Conservation (phyloP, 2,329 filamentous ascomycete species). For the Sclerotinia subarctica region DNA sequence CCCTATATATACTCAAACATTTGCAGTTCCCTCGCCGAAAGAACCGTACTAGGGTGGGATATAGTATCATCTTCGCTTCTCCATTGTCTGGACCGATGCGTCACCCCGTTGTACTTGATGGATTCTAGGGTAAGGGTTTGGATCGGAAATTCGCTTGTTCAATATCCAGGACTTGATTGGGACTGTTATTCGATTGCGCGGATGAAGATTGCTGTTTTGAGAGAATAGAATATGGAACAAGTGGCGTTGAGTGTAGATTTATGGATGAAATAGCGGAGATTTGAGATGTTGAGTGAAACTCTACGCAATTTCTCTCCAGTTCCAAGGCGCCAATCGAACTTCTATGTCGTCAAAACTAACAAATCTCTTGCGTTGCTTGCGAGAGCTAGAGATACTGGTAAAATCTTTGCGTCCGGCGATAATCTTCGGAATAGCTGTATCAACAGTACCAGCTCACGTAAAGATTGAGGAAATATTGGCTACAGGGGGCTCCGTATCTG, state of each 20-base stretch:
- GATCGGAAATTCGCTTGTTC: neutral
- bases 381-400: neutral
- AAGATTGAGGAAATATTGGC: neutral
- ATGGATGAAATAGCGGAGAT: neutral
- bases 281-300: no score
- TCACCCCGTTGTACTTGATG: fast-evolving
- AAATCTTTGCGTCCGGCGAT: neutral
- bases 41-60: neutral
- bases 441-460: neutral
- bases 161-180: neutral
- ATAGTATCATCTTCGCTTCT: no score
- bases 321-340: no score
- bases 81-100: neutral
- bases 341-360: neutral
- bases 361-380: neutral
- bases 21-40: neutral
- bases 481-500: neutral
- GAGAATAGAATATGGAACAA: neutral
- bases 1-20: no score
- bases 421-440: neutral
- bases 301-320: neutral
- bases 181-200: neutral
- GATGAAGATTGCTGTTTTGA: neutral
- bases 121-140: fast-evolving
- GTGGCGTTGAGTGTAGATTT: no score